phyloP scores from a whole-genome alignment of 1,284 basidiomycete genomes.

The Xanthoconium separans region DNA sequence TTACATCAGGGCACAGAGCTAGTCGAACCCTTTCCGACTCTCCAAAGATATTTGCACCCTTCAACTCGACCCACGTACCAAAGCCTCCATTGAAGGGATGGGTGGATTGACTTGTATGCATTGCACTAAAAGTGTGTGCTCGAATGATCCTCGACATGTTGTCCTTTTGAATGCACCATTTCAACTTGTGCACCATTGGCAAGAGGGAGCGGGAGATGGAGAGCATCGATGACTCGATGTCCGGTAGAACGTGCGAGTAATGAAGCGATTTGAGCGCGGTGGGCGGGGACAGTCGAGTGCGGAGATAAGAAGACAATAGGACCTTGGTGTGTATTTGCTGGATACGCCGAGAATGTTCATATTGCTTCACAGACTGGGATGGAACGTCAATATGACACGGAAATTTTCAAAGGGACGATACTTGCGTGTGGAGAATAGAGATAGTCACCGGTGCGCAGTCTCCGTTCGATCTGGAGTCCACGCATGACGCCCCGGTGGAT shows the following conservation, averaged over 20 bases:
- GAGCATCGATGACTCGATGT: conserved; percentile 37
- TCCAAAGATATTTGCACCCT: conserved; percentile 46
- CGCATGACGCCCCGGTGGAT: conserved; percentile 66
- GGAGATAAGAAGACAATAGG: conserved; percentile 39
- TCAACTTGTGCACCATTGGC: conserved; percentile 42
- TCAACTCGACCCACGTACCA: conserved; percentile 53
- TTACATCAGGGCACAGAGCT: conserved; percentile 63
- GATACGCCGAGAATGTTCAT: conserved; percentile 39
- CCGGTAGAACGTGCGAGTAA: conserved; percentile 40
- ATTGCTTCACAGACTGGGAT: conserved; percentile 41
- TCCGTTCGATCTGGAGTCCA: conserved; percentile 60
- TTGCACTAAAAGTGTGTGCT: conserved; percentile 32
- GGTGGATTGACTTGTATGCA: conserved; percentile 17
- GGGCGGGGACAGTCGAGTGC: conserved; percentile 29
- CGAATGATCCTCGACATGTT: conserved; percentile 52
- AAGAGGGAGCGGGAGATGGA: conserved; percentile 42
- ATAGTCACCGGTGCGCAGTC: conserved; percentile 63
- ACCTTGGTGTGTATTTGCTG: conserved; percentile 38
- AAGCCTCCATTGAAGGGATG: conserved; percentile 36
- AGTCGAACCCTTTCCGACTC: conserved; percentile 64
- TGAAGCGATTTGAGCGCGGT: conserved; percentile 34
- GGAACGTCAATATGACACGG: neutral
- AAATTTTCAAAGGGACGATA: conserved; percentile 1
- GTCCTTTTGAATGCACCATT: conserved; percentile 57
- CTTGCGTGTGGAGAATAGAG: conserved; percentile 60